Evolutionary conservation across 768 basidiomycete genomes (phyloP), one percentile per base, ranked within the genome.

Genomic region (Phanerodontia chrysosporium): DNA sequence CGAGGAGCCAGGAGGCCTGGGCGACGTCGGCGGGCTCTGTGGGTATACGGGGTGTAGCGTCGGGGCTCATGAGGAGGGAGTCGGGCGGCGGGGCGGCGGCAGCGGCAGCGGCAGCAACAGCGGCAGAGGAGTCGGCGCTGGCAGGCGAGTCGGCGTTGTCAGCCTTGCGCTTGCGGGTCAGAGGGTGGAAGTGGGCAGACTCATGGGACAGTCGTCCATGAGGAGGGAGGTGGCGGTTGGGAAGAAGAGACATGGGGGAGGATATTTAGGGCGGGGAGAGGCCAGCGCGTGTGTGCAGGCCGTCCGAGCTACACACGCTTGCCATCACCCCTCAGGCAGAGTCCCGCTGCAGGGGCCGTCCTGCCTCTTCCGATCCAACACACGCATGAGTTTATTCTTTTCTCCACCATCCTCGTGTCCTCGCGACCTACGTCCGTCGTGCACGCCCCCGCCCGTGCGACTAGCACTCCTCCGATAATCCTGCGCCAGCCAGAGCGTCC

Each of bases 101-200:
- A 51, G 49, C 55, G 49, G 24, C 44, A 10, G n/a, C 36, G 48
- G 58, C 2, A 16, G n/a, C 24, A 39, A 54, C 1, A 18, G 44
- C 7, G 35, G 58, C 53, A 52, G 44, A 56, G 58, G 45, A 4
- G 39, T 42, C 39, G 4, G 39, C 4, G 39, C 4, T 7, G 10
- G 39, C 39, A 4, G 51, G 55, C n/a, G n/a, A n/a, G 48, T 79
- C 78, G 58, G 87, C 84, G 28, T 69, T 55, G 69, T 81, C 81
- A 0, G 84, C 80, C 73, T 90, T 90, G 64, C 88, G 84, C 73
- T 90, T 90, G 69, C 84, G 80, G 58, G 69, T 78, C 77, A 78
- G 80, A 72, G 55, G 70, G 52, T 74, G 78, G 65, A 72, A 59
- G 59, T 80, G 79, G 64, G 74, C 71, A 57, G 78, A 75, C 62